Evolutionary conservation across 164 flowering plant species (phyloP), one percentile per base, ranked within the genome.

Genomic region (Santalum album): DNA sequence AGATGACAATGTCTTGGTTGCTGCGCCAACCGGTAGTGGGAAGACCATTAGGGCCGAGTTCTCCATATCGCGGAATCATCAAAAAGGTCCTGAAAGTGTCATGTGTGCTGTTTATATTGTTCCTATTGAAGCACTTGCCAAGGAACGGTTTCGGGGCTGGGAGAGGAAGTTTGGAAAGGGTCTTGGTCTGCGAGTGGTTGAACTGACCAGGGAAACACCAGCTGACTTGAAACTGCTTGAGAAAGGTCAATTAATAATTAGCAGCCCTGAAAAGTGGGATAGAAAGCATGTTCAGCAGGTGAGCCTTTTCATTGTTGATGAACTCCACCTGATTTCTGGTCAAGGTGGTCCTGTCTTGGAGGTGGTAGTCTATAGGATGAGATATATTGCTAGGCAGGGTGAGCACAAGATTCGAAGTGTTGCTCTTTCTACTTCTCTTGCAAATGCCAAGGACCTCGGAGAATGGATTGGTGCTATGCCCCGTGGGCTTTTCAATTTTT

Each of bases 381-480:
- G 97, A 61, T 87, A 86, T 51, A 94, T 94, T 55, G 78, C 99
- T 3, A 87, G 90, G 61, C 90, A 84, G 72, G 69, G 57, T 22
- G 90, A 90, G 59, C 82, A 80, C 71, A 87, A 82, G 71, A 94
- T 87, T 14, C 84, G 96, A 18, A 82, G 90, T 50, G 95, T 94
- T 40, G 96, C 92, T 36, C 64, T 90, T 25, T 90, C 97, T 4
- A 84, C 96, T 43, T 94, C 97, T 22, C 89, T 94, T 63, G 96
- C 92, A 21, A 94, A 94, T 81, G 97, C 99, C 10, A 94, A 90
- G 75, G 99, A 94, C 71, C 81, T 90, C 54, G 95, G 99, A 26
- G 97, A 87, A 58, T 94, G 99, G 99, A 94, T 94, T 21, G 99
- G 99, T 50, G 97, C 99, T 35, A 72, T 90, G 27, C 86, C 99